A percentile compares a stretch with the other conserved stretches of the same genome.
Evolutionary conservation across 208 protist species (phyloP).

Genomic region (Acanthamoeba healyi): DNA sequence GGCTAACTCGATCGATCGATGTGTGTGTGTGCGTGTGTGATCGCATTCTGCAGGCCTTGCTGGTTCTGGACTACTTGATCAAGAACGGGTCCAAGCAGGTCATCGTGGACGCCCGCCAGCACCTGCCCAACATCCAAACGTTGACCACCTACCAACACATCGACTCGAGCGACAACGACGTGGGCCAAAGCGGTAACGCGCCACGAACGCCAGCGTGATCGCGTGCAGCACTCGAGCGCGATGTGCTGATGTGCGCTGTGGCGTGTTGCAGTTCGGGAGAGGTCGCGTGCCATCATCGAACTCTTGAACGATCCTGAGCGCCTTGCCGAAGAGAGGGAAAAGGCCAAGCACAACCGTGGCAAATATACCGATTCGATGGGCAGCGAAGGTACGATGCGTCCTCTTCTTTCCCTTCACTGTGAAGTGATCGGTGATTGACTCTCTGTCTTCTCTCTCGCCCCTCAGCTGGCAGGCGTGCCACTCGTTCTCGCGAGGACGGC

Average conservation of each 20-base stretch:
- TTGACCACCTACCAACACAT: slow-evolving; percentile 61
- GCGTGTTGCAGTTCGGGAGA: slow-evolving; percentile 75
- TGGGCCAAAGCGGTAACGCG: slow-evolving; percentile 22
- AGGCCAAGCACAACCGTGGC: slow-evolving; percentile 81
- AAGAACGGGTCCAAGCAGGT: slow-evolving; percentile 84
- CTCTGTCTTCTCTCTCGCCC: not conserved
- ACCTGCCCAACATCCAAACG: slow-evolving; percentile 81
- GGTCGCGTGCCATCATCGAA: slow-evolving; percentile 76
- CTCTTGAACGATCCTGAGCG: slow-evolving; percentile 81
- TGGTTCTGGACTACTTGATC: slow-evolving; percentile 85
- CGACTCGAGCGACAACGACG: slow-evolving; percentile 42
- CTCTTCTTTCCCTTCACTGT: not conserved
- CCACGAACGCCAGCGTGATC: not conserved
- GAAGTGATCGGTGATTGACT: not conserved
- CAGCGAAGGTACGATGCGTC: not conserved
- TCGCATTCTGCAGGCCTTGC: slow-evolving; percentile 68
- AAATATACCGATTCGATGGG: slow-evolving; percentile 41
- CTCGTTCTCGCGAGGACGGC: not conserved
- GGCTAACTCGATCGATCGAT: too few relatives aligned
- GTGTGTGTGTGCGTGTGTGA: not conserved
- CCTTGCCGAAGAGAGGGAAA: slow-evolving; percentile 81
- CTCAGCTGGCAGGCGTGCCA: not conserved
- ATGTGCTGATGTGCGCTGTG: slow-evolving; percentile 16
- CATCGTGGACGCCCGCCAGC: slow-evolving; percentile 82
- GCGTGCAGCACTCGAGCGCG: not conserved